A percentile compares a stretch with the other conserved stretches of the same genome.
These are phyloP conservation scores for Talaromyces stipitatus DNA, from an alignment of 495 filamentous ascomycete species.

Conservation along the genomic window DNA sequence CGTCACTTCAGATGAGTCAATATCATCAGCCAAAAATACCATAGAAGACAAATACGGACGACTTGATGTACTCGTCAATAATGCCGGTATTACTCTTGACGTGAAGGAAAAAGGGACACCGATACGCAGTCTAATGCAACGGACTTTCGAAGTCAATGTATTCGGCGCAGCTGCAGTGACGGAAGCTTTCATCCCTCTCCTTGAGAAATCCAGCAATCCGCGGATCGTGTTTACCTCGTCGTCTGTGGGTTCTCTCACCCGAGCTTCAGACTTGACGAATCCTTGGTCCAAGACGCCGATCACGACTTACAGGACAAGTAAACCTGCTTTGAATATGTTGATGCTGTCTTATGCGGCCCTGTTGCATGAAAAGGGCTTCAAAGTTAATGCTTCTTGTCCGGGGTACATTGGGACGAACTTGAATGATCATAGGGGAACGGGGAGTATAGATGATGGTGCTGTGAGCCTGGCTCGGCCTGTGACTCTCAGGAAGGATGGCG, in stretches of 20 bases:
- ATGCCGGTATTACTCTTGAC: conserved; percentile 30
- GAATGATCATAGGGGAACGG: conserved; percentile 5
- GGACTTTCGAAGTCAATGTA: conserved; percentile 33
- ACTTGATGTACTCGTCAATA: conserved; percentile 31
- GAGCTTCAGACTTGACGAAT: neutral
- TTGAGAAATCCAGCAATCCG: conserved; percentile 26
- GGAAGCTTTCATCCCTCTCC: conserved; percentile 35
- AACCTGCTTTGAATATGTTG: conserved; percentile 34
- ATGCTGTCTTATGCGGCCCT: conserved; percentile 15
- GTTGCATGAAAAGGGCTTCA: conserved; percentile 17
- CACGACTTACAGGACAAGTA: conserved; percentile 21
- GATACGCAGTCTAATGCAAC: conserved; percentile 19
- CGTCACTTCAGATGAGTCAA: conserved; percentile 27
- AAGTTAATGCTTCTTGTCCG: conserved; percentile 19
- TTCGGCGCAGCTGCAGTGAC: conserved; percentile 26
- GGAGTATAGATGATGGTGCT: conserved; percentile 14
- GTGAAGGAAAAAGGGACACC: conserved; percentile 8
- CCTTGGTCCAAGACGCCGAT: neutral
- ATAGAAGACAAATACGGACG: conserved; percentile 20
- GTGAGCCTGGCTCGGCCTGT: conserved; percentile 19
- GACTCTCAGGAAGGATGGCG: conserved; percentile 14
- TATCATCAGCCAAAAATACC: conserved; percentile 23
- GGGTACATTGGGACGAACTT: conserved; percentile 18
- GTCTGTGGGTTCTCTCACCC: conserved; percentile 19
- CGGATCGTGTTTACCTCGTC: conserved; percentile 36